Conservation (phyloP, 2,329 filamentous ascomycete species). For the Sporothrix protearum region DNA sequence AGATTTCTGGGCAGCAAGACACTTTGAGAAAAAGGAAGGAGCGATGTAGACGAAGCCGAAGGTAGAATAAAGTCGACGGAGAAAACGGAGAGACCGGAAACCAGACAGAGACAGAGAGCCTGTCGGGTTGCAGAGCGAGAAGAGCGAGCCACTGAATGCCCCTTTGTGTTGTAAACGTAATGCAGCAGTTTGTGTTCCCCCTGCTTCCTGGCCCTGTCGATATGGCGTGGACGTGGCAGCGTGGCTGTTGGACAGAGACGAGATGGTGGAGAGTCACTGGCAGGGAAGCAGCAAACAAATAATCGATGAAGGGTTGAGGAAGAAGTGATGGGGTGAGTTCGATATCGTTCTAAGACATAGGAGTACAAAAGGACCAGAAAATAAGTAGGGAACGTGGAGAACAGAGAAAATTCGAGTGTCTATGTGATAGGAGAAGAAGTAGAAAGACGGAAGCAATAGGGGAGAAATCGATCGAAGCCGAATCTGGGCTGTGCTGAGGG, state of each 20-base stretch:
- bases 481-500: not conserved
- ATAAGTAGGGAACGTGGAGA: not conserved
- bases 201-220: constrained; percentile 17
- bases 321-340: not conserved
- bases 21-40: not conserved
- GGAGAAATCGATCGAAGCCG: not conserved
- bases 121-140: constrained; percentile 2
- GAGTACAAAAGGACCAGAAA: not conserved
- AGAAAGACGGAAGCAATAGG: not conserved
- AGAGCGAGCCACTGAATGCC: not conserved
- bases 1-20: not conserved
- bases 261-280: not conserved
- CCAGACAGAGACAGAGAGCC: constrained; percentile 28
- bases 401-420: constrained; percentile 1
- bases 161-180: not conserved
- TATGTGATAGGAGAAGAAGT: not conserved
- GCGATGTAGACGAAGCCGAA: constrained; percentile 32
- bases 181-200: not conserved
- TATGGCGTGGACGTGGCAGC: constrained; percentile 13
- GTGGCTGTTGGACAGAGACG: not conserved
- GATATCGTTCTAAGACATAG: not conserved
- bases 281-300: constrained; percentile 9
- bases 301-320: not conserved
- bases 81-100: constrained; percentile 34
- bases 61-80: constrained; percentile 14